Evolutionary conservation across 2,329 filamentous ascomycete species (phyloP).

Genomic region (Fusarium duplospermum): DNA sequence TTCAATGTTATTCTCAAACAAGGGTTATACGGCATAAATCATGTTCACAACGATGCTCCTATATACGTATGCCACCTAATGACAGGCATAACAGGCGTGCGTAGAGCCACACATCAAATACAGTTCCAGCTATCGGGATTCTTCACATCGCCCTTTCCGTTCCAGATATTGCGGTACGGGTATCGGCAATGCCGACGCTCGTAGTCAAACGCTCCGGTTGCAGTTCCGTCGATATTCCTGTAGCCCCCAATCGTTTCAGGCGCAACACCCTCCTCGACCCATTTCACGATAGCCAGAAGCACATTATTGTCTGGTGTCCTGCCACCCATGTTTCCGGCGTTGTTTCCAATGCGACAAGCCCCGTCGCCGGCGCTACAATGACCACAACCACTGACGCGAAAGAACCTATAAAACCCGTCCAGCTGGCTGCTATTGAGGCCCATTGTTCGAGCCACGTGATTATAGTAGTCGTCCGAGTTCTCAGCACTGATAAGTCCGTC

Average conservation of each 20-base stretch:
- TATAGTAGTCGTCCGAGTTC: background rate
- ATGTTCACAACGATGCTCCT: background rate
- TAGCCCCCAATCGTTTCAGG: background rate
- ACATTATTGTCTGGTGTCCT: background rate
- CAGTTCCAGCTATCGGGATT: background rate
- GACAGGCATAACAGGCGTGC: background rate
- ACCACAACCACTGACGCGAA: background rate
- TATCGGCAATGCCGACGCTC: background rate
- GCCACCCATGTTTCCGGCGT: background rate
- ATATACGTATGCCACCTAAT: background rate
- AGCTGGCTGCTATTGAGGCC: background rate
- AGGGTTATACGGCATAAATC: background rate
- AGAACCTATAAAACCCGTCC: background rate
- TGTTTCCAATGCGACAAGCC: background rate
- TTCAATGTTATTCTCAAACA: background rate
- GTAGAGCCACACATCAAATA: background rate
- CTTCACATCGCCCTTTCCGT: background rate
- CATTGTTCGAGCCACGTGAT: background rate
- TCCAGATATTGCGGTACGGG: background rate
- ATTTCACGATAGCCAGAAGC: background rate
- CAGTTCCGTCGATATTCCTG: background rate
- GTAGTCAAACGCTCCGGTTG: background rate
- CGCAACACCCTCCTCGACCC: background rate
- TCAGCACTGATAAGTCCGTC: background rate
- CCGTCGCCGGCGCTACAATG: background rate